Percentiles rank a stretch among this genome's conserved stretches.
Evolutionary conservation across 2,329 filamentous ascomycete species (phyloP).

Genomic region (Diaporthe citriasiana): DNA sequence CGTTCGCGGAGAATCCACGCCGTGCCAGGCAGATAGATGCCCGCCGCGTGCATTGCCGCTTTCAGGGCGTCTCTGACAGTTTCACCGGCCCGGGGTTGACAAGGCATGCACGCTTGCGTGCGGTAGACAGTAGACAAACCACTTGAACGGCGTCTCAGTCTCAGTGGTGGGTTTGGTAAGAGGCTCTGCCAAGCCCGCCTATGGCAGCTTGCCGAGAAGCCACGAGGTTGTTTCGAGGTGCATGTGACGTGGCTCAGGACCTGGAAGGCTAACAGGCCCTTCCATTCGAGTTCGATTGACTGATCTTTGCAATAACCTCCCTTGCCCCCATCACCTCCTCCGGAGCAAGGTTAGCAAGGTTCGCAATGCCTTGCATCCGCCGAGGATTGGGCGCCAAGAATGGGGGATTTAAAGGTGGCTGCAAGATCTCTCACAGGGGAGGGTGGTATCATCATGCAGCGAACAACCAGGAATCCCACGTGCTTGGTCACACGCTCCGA

Average conservation of each 20-base stretch:
- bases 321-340: slow-evolving; percentile 4
- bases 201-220: slow-evolving; percentile 26
- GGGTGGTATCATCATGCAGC: slow-evolving; percentile 27
- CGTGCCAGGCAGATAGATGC: slow-evolving; percentile 1
- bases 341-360: slow-evolving; percentile 5
- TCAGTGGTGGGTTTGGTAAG: slow-evolving; percentile 1
- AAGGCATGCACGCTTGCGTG: background rate
- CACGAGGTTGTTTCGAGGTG: background rate
- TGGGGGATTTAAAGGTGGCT: slow-evolving; percentile 12
- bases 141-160: background rate
- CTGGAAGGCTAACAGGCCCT: slow-evolving; percentile 17
- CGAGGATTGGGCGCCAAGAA: slow-evolving; percentile 18
- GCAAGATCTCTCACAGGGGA: slow-evolving; percentile 29
- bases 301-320: slow-evolving; percentile 9
- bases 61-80: background rate
- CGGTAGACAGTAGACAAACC: background rate
- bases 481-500: slow-evolving; percentile 33
- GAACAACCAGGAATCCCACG: slow-evolving; percentile 22
- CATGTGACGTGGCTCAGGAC: slow-evolving; percentile 21
- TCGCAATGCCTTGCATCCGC: slow-evolving; percentile 4
- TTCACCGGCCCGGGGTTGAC: slow-evolving; percentile 4
- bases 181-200: background rate
- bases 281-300: slow-evolving; percentile 22
- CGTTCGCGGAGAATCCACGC: slow-evolving; percentile 23
- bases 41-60: slow-evolving; percentile 2